Evolutionary conservation across 148 eudicot genomes (phyloP), one percentile per base, ranked within the genome.

Genomic region (Camellia granthamiana): DNA sequence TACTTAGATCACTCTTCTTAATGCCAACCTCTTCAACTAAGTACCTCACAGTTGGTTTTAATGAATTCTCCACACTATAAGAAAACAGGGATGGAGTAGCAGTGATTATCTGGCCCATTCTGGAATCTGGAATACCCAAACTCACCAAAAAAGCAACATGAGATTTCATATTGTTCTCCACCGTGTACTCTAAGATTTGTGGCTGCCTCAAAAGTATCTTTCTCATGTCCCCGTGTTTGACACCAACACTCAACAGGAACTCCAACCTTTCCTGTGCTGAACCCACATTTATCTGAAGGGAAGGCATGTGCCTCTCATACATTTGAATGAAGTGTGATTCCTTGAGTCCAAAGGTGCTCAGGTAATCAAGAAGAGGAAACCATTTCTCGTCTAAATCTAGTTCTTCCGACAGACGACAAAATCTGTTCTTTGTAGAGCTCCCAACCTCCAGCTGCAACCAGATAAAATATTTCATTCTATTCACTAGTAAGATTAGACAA

Each of bases 1-100:
- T 96, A 66, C 88, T 86, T 79, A 96, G 79, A 58, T 96, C 97
- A 82, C 81, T 84, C 83, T 91, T 81, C 89, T 91, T 83, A 73
- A 96, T 90, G 54, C 98, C 98, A 70, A 96, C 94, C 87, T 93
- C 98, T 79, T 93, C 97, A 72, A 90, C 87, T 87, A 96, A 90
- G 86, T 93, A 96, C 75, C 91, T 91, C 47, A 88, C 92, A 12
- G 94, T 95, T 61, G 97, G 99, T 84, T 90, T 93, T 79, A 96
- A 83, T 74, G 98, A 96, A 81, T 93, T 91, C 69, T 96, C 92
- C 43, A 96, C 89, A 82, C 97, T 96, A 76, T 93, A 93, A 79
- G 97, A 93, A 80, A 96, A 90, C 59, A 96, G 65, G 10, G 98
- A 92, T 11, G 99, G 99, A 63, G 98, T 90, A 79, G 92, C 91